Base-by-base conservation (phyloP, 495 filamentous ascomycete genomes). In the Pyrenula massariospora region DNA sequence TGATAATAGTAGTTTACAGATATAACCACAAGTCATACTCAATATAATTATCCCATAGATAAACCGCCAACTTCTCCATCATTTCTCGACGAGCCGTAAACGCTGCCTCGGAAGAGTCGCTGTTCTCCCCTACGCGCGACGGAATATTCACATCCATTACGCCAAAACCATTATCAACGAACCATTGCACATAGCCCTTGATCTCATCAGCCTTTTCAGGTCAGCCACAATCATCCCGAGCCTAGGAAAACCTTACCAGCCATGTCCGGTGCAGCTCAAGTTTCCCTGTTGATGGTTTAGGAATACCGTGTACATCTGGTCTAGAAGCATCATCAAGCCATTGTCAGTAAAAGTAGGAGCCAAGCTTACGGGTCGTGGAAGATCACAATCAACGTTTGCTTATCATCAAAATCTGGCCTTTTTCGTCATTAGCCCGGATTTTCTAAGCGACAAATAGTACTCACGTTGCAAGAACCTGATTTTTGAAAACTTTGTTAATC, bases 41-140 rank as follows among this genome's bases (percentile, higher is more conserved):
- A 31, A 98, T 86, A 61, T 95, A 96, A 63, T 98, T 98, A 61
- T 97, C 92, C 94, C 94, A 98, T 25, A 98, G 67, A 62, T 95
- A 97, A 55, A 79, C 81, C 19, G 89, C 85, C 8, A 97, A 70
- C 59, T 93, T 87, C 55, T 85, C 79, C 0, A 84, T 84, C 8
- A 21, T 36, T 69, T 68, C 22, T 64, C 65, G 52, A 48, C 22
- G 54, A 58, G 54, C 47, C 25, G 21, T 47, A 15, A n/a, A 24
- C 48, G 19, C 3, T 20, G 0, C 24, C 31, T 54, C 31, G 15
- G 31, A 42, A 8, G 31, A 42, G 8, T 42, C 31, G 31, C 60
- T 49, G 31, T 22, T 48, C 20, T 57, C 64, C 12, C 82, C 84
- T 25, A 88, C 71, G 59, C 85, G 79, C 58, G 84, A 84, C 0